Evolutionary conservation across 169 alveolate species (phyloP).

Genomic region (Plasmodium malariae): DNA sequence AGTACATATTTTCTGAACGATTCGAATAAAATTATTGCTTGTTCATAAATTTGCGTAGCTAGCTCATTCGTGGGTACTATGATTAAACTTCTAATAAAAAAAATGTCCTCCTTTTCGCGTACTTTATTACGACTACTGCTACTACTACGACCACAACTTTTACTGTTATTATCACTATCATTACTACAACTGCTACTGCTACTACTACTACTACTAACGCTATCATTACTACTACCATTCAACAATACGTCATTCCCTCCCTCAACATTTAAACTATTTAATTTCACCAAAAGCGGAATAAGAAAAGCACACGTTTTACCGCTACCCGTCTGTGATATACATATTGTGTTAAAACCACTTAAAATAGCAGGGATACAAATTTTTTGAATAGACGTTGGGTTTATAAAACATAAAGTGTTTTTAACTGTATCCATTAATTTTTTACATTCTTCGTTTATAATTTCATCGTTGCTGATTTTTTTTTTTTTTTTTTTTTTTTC

Average conservation of each 20-base stretch:
- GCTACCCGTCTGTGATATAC: constrained; percentile 88
- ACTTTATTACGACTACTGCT: neutral
- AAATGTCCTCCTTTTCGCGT: neutral
- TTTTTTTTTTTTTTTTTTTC: neutral
- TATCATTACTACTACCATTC: neutral
- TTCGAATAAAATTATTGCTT: constrained; percentile 47
- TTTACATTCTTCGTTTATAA: constrained; percentile 7
- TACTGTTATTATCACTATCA: neutral
- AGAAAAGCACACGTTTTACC: constrained; percentile 88
- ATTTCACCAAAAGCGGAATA: constrained; percentile 76
- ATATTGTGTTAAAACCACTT: constrained; percentile 79
- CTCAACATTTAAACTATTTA: neutral
- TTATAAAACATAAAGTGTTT: constrained; percentile 32
- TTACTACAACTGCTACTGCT: neutral
- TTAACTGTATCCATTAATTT: constrained; percentile 40
- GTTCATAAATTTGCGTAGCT: constrained; percentile 66
- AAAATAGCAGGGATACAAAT: constrained; percentile 82
- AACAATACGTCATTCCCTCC: too few species aligned
- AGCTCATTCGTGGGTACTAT: constrained; percentile 61
- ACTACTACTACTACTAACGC: neutral
- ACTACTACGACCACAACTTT: neutral
- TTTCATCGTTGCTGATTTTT: neutral
- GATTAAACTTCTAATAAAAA: constrained; percentile 39
- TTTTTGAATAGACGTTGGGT: constrained; percentile 60
- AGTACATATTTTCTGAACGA: constrained; percentile 8